phyloP scores from a whole-genome alignment of 176 grass and related monocot genomes.

The Triticum monococcum region DNA sequence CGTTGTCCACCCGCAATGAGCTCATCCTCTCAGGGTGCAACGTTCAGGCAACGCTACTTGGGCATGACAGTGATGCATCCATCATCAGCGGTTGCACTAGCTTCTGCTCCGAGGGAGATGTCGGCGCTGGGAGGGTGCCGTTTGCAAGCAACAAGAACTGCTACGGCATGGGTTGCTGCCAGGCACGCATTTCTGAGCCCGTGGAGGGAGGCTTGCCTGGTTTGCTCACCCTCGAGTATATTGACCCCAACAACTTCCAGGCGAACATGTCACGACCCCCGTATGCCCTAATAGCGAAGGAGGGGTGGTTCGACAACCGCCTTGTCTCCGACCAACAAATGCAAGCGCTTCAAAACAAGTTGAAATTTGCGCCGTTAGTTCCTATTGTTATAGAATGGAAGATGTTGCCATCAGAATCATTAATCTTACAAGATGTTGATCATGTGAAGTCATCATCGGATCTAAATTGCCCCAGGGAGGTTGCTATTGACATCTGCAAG shows the following conservation, averaged over 20 bases:
- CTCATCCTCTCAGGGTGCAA: neutral
- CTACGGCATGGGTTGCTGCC: no score
- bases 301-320: neutral
- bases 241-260: neutral
- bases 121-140: no score
- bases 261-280: neutral
- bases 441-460: neutral
- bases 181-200: no score
- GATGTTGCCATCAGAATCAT: neutral
- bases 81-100: neutral
- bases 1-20: neutral
- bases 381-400: neutral
- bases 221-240: no score
- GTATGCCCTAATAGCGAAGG: neutral
- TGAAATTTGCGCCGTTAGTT: neutral
- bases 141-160: no score
- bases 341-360: neutral
- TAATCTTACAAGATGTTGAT: neutral
- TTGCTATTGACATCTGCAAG: neutral
- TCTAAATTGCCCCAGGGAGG: neutral
- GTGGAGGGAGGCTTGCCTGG: no score
- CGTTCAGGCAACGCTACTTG: neutral
- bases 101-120: no score
- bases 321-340: neutral
- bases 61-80: neutral